phyloP scores from a whole-genome alignment of 1,139 yeast species.

The Taiozyma sp. region DNA sequence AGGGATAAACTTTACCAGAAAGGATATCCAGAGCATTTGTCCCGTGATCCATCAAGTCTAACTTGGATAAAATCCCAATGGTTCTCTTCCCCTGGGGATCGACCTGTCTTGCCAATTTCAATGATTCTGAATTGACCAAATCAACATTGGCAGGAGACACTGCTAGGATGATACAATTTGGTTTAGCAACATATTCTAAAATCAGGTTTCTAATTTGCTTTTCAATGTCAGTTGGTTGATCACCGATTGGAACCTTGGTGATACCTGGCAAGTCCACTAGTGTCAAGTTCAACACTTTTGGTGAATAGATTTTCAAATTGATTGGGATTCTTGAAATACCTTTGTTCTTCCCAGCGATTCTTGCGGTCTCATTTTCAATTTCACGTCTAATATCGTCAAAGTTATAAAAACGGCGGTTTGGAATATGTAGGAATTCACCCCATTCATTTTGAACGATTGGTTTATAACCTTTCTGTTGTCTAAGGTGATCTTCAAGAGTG shows the following conservation, averaged over 20 bases:
- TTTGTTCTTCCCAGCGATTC: slow-evolving; percentile 93
- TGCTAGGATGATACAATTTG: slow-evolving; percentile 91
- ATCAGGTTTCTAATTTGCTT: slow-evolving; percentile 85
- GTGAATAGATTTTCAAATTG: slow-evolving; percentile 83
- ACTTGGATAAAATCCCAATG: slow-evolving; percentile 86
- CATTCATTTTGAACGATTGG: slow-evolving; percentile 48
- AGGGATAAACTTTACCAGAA: slow-evolving; percentile 90
- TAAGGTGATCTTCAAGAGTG: slow-evolving; percentile 60
- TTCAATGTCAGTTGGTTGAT: slow-evolving; percentile 95
- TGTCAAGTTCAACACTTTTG: slow-evolving; percentile 84
- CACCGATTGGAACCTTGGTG: slow-evolving; percentile 96
- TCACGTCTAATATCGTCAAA: slow-evolving; percentile 81
- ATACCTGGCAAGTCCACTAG: slow-evolving; percentile 96
- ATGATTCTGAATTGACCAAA: slow-evolving; percentile 89
- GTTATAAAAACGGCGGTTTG: slow-evolving; percentile 74
- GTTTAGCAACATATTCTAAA: slow-evolving; percentile 87
- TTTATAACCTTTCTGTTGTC: slow-evolving; percentile 29
- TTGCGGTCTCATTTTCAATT: slow-evolving; percentile 84
- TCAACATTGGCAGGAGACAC: slow-evolving; percentile 98
- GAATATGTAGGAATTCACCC: slow-evolving; percentile 94
- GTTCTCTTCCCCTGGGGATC: slow-evolving; percentile 97
- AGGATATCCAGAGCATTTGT: slow-evolving; percentile 93
- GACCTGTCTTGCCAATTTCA: slow-evolving; percentile 92
- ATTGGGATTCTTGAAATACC: slow-evolving; percentile 92
- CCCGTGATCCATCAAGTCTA: slow-evolving; percentile 97